phyloP scores from a whole-genome alignment of 495 filamentous ascomycete genomes.

The Entonaema liquescens region DNA sequence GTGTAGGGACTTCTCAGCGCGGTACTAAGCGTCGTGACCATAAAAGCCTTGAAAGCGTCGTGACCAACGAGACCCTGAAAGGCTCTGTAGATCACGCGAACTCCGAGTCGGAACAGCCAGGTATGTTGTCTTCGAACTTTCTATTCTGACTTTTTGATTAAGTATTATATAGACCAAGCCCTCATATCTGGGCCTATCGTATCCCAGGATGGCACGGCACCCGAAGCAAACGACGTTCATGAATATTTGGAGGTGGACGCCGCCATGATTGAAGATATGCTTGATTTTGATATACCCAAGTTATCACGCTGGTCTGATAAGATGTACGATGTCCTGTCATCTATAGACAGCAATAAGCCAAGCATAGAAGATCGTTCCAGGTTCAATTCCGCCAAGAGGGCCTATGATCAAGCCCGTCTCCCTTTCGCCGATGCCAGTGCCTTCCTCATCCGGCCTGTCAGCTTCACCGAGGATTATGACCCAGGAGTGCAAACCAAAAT shows the following conservation, averaged over 20 bases:
- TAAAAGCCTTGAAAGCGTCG: constrained; percentile 35
- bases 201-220: background rate
- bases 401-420: constrained; percentile 29
- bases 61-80: constrained; percentile 32
- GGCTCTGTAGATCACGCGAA: constrained; percentile 8
- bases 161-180: constrained; percentile 11
- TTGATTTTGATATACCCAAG: constrained; percentile 46
- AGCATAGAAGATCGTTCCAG: constrained; percentile 14
- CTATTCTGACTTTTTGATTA: constrained; percentile 4
- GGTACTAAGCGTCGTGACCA: constrained; percentile 30
- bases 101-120: constrained; percentile 21
- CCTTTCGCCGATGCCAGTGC: constrained; percentile 16
- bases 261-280: constrained; percentile 39
- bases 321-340: constrained; percentile 27
- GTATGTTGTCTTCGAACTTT: constrained; percentile 4
- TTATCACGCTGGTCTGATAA: constrained; percentile 39
- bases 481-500: constrained; percentile 14
- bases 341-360: constrained; percentile 13
- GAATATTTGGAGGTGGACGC: constrained; percentile 26
- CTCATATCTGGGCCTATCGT: background rate
- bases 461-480: constrained; percentile 23
- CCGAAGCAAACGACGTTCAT: constrained; percentile 1
- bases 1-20: constrained; percentile 17
- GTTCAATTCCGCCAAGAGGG: constrained; percentile 21
- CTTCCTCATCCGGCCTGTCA: constrained; percentile 32